Percentiles rank a stretch among this genome's conserved stretches.
phyloP scores from a whole-genome alignment of 2,329 filamentous ascomycete genomes.

The Thyridium curvatum region DNA sequence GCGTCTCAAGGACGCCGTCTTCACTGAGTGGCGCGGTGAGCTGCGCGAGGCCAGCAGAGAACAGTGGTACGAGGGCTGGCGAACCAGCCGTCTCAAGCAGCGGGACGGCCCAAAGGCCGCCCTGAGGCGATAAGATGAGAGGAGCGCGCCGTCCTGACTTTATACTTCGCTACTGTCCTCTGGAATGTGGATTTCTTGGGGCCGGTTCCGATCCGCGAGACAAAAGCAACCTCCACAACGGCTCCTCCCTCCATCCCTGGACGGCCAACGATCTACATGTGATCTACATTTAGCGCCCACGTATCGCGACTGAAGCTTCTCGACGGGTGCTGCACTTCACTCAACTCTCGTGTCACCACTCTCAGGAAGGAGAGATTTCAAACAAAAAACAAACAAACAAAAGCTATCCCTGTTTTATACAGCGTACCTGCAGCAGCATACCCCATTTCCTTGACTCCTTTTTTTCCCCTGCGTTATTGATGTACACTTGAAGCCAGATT shows the following conservation, averaged over 20 bases:
- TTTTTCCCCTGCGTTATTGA: too few relatives aligned
- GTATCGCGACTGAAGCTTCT: neutral
- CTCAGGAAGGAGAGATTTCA: neutral
- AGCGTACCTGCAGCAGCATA: slow-evolving; percentile 2
- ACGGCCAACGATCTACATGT: too few relatives aligned
- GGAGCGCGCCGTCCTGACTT: neutral
- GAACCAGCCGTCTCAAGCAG: slow-evolving; percentile 62
- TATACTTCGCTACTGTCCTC: slow-evolving; percentile 4
- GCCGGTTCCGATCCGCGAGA: too few relatives aligned
- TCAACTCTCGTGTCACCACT: neutral
- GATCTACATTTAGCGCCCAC: too few relatives aligned
- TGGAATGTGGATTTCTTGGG: slow-evolving; percentile 1
- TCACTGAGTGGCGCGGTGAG: slow-evolving; percentile 87
- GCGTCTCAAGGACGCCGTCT: slow-evolving; percentile 84
- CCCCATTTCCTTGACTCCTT: slow-evolving; percentile 1
- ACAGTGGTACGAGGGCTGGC: slow-evolving; percentile 94
- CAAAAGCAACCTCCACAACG: neutral
- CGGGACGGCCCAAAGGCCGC: slow-evolving; percentile 31
- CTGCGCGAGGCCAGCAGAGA: slow-evolving; percentile 85
- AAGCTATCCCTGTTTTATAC: neutral
- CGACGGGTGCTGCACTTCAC: neutral
- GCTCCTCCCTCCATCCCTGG: too few relatives aligned
- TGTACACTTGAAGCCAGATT: too few relatives aligned
- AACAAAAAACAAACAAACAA: neutral
- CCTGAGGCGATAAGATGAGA: slow-evolving; percentile 24